phyloP scores from a whole-genome alignment of 305 asterid genomes.

The Andrographis paniculata region DNA sequence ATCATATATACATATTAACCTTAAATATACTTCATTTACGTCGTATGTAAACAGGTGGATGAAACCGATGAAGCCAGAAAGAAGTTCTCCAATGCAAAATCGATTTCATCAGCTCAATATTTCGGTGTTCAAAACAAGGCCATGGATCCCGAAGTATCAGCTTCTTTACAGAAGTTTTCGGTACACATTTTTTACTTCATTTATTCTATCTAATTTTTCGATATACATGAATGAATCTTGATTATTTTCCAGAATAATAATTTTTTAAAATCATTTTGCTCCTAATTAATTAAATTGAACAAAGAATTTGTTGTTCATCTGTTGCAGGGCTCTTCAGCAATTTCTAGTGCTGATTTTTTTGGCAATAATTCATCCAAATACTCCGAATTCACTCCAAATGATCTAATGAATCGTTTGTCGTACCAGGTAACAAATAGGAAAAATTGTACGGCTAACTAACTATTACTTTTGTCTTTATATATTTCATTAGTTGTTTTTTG shows the following conservation, averaged over 20 bases:
- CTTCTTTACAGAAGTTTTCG: slow-evolving; percentile 72
- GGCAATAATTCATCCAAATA: slow-evolving; percentile 37
- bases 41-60: slow-evolving; percentile 41
- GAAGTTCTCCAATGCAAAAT: slow-evolving; percentile 89
- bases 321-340: slow-evolving; percentile 68
- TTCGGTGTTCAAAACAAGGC: slow-evolving; percentile 61
- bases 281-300: no score
- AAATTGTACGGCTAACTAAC: background rate
- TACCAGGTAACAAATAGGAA: slow-evolving; percentile 58
- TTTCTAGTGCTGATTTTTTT: slow-evolving; percentile 87
- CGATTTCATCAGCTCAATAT: slow-evolving; percentile 93
- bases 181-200: slow-evolving; percentile 33
- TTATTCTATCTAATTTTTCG: no score
- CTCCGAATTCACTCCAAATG: slow-evolving; percentile 63
- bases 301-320: background rate
- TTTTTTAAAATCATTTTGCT: no score
- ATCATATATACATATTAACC: no score
- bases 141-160: slow-evolving; percentile 50
- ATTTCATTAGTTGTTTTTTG: background rate
- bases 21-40: no score
- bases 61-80: slow-evolving; percentile 95
- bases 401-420: slow-evolving; percentile 74
- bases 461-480: background rate
- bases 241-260: no score
- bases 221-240: no score